Conservation (phyloP, 1,139 yeast species). For the Nematodospora anomalae region DNA sequence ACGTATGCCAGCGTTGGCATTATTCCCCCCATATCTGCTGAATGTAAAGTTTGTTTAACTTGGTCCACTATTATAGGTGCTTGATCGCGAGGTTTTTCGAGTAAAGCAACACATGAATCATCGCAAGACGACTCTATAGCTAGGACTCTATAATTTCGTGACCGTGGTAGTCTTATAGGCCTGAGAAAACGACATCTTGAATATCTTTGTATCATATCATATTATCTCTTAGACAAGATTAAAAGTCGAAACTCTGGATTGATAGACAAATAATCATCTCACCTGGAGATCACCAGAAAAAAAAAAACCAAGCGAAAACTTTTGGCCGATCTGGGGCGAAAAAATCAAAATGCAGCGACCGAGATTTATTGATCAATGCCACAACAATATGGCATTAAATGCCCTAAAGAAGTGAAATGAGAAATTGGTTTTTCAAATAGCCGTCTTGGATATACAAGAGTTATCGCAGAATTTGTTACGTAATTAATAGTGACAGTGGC, state of each 20-base stretch:
- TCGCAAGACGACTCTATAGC: conserved; percentile 96
- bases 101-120: conserved; percentile 84
- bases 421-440: too few species aligned
- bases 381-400: too few species aligned
- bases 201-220: conserved; percentile 13
- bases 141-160: conserved; percentile 58
- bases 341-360: too few species aligned
- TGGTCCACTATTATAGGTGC: conserved; percentile 61
- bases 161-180: conserved; percentile 1
- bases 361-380: too few species aligned
- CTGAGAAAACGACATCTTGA: too few species aligned
- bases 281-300: background rate
- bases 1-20: conserved; percentile 83
- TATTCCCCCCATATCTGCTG: conserved; percentile 74
- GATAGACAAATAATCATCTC: background rate
- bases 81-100: conserved; percentile 44
- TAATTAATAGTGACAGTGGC: too few species aligned
- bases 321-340: background rate
- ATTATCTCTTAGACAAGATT: too few species aligned
- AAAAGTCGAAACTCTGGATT: too few species aligned
- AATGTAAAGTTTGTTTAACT: conserved; percentile 63
- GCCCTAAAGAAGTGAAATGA: too few species aligned
- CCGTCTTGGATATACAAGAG: too few species aligned
- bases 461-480: too few species aligned
- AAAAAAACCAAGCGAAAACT: background rate